Percentiles rank a stretch among this genome's conserved stretches.
Conservation (phyloP, 2,329 filamentous ascomycete species). For the Teratosphaeria gauchensis region DNA sequence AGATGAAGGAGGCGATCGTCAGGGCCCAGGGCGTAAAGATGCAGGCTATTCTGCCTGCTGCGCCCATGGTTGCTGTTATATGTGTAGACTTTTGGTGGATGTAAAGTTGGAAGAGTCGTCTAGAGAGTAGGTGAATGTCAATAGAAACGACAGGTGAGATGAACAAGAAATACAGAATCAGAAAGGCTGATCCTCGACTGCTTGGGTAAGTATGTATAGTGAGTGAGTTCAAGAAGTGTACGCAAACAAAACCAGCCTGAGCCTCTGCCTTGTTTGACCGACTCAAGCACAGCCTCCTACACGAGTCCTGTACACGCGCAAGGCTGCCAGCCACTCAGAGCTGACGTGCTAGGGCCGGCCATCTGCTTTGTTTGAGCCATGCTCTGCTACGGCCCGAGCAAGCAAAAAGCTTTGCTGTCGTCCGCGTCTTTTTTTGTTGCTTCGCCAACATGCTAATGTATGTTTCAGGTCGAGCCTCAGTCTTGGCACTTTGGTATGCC, state of each 20-base stretch:
- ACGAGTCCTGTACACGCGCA: background rate
- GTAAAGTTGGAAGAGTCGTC: background rate
- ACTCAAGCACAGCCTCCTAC: background rate
- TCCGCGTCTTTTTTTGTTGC: background rate
- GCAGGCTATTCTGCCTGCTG: conserved; percentile 70
- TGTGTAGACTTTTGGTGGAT: background rate
- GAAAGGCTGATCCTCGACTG: background rate
- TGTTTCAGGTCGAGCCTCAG: background rate
- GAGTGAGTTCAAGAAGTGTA: background rate
- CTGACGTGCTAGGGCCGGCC: background rate
- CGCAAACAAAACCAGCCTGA: background rate
- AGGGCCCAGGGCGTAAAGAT: conserved; percentile 79
- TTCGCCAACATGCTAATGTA: background rate
- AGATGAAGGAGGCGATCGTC: conserved; percentile 67
- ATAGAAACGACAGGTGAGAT: background rate
- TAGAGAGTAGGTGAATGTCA: background rate
- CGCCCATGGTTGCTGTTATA: conserved; percentile 49
- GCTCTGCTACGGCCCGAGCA: background rate
- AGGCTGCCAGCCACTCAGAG: background rate
- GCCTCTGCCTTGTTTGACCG: background rate
- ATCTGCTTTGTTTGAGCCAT: background rate
- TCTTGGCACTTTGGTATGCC: no score
- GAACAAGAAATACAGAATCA: background rate
- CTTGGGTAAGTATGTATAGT: background rate
- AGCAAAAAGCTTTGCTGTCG: background rate